Base-by-base conservation (phyloP, 108 stramenopile species). In the Aurantiochytrium sp. region DNA sequence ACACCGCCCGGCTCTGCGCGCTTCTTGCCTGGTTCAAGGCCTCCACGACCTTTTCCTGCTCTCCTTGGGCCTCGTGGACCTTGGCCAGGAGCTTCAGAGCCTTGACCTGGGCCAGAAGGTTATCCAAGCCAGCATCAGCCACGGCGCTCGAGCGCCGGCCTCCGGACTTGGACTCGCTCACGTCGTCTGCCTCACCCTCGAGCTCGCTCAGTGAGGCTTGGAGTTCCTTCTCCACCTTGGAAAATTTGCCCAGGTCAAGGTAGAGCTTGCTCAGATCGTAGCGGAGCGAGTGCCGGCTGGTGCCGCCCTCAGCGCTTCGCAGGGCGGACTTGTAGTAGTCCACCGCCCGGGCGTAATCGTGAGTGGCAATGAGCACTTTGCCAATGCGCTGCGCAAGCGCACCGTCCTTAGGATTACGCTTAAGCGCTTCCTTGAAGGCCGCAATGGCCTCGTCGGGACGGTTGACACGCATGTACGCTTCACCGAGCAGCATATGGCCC, bases 391-490 rank as follows among this genome's bases (percentile, higher is more conserved):
- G 87, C 1, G 91, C 92, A 10, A 94, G 89, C 15, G 69, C 34
- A 0, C 87, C 85, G 87, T 93, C 88, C 3, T 86, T 86, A 15
- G 92, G 92, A 22, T 93, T 89, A 24, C 55, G 45, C 22, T 90
- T 52, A 27, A 92, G 87, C 37, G 94, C 94, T 4, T 89, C 68
- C 69, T 94, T 90, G 53, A 92, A 92, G 53, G 93, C 92, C 17
- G 88, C 93, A 30, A 94, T 87, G 30, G 94, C 94, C 21, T 87
- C 90, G 65, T 94, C 89, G 10, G 92, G 91, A 45, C 90, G 87
- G 68, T 92, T 90, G 27, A 94, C 92, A 27, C 89, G 88, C 91
- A 94, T 93, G 87, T 92, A 93, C n/a, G 94, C 93, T 68, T 93
- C 93, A n/a, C 89, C 93, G 2, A 94, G 91, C 32, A 87, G 87